Conservation (phyloP, 805 yeast species). For the Starmerella asiatica region DNA sequence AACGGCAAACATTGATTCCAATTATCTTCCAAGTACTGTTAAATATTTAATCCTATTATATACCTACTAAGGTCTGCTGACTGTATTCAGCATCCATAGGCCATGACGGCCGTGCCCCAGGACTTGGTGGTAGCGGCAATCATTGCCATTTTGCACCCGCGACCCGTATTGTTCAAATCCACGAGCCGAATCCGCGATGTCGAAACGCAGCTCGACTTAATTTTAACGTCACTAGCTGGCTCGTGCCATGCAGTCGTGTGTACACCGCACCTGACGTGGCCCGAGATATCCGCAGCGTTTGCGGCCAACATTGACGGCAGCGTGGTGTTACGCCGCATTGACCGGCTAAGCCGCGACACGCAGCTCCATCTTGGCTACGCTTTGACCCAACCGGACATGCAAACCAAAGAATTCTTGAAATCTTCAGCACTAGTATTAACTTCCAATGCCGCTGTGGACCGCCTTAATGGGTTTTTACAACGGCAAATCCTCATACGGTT, state of each 20-base stretch:
- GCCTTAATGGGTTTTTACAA: constrained; percentile 10
- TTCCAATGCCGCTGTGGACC: constrained; percentile 1
- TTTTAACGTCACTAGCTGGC: constrained; percentile 2
- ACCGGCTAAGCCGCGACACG: constrained; percentile 5
- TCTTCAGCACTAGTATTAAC: constrained; percentile 9
- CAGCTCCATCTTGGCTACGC: constrained; percentile 13
- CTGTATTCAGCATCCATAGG: not conserved
- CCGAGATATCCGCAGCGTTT: constrained; percentile 1
- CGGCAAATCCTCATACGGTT: constrained; percentile 14
- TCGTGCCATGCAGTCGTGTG: constrained; percentile 5
- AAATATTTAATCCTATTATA: too few species aligned
- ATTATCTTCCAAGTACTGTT: too few species aligned
- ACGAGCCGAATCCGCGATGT: constrained; percentile 1
- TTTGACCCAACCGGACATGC: constrained; percentile 6
- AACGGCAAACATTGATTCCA: too few species aligned
- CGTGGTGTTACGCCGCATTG: constrained; percentile 6
- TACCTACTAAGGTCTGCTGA: too few species aligned
- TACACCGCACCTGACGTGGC: constrained; percentile 7
- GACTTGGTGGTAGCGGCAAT: constrained; percentile 14
- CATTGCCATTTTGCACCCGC: constrained; percentile 3
- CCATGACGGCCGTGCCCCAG: constrained; percentile 11
- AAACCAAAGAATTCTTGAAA: not conserved
- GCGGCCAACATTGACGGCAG: not conserved
- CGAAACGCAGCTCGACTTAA: constrained; percentile 4
- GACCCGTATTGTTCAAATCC: constrained; percentile 11